Evolutionary conservation across 73 alveolate genomes (phyloP).

Genomic region (Blepharisma japonicum): DNA sequence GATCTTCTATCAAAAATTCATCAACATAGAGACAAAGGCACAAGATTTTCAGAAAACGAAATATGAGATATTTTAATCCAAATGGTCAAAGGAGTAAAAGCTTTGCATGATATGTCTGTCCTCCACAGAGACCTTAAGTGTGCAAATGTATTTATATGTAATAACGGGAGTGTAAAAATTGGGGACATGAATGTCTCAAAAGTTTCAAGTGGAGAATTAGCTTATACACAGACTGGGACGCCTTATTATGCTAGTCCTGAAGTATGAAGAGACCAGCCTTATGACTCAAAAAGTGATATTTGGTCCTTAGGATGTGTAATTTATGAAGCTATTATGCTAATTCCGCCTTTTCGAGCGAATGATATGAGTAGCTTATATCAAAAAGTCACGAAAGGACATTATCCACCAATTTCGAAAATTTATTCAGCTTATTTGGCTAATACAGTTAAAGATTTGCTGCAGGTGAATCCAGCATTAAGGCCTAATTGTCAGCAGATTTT

Average conservation of each 20-base stretch:
- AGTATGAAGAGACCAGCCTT: conserved; percentile 42
- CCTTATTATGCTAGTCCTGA: conserved; percentile 65
- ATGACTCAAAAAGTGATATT: conserved; percentile 36
- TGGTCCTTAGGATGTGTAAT: conserved; percentile 52
- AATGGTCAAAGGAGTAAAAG: conserved; percentile 51
- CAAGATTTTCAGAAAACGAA: conserved; percentile 49
- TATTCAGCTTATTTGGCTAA: conserved; percentile 10
- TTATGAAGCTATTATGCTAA: conserved; percentile 75
- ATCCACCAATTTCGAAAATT: conserved; percentile 28
- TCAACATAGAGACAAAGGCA: conserved; percentile 44
- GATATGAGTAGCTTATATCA: conserved; percentile 74
- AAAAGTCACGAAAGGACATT: conserved; percentile 80
- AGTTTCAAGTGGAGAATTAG: conserved; percentile 77
- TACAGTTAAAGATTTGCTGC: not conserved
- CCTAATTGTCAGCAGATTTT: conserved; percentile 21
- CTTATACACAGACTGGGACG: conserved; percentile 49
- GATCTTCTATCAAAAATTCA: conserved; percentile 61
- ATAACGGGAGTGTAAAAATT: conserved; percentile 67
- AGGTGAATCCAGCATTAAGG: conserved; percentile 12
- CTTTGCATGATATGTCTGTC: conserved; percentile 47
- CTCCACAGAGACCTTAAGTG: conserved; percentile 69
- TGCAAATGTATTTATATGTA: conserved; percentile 66
- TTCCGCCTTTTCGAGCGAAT: conserved; percentile 67
- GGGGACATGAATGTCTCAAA: conserved; percentile 90
- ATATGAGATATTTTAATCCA: conserved; percentile 72